These are phyloP conservation scores for Pyrenochaeta sp. DNA, from an alignment of 2,329 filamentous ascomycete genomes.

Conservation along the genomic window DNA sequence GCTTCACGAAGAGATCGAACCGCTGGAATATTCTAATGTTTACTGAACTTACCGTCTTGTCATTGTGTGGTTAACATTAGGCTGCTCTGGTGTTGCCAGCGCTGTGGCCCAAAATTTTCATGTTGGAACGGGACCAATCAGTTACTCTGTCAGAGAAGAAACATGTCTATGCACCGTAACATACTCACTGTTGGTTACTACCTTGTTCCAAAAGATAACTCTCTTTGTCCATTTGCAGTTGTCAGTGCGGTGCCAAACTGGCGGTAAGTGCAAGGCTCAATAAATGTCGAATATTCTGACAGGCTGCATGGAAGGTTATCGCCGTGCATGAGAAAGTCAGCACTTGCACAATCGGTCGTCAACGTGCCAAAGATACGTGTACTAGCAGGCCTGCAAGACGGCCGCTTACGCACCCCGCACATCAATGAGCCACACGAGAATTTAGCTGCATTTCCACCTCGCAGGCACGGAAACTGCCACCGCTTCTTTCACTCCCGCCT, in stretches of 20 bases:
- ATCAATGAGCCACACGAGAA: not conserved
- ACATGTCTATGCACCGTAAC: too few species aligned
- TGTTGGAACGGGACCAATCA: too few species aligned
- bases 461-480: not conserved
- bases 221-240: too few species aligned
- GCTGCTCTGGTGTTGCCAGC: too few species aligned
- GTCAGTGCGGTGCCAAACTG: not conserved
- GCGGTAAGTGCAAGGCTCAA: not conserved
- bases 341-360: not conserved
- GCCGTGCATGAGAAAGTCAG: not conserved
- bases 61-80: too few species aligned
- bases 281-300: not conserved
- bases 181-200: too few species aligned
- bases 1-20: too few species aligned
- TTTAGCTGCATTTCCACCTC: not conserved
- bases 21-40: too few species aligned
- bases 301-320: not conserved
- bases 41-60: too few species aligned
- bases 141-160: too few species aligned
- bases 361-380: not conserved
- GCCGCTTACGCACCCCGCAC: not conserved
- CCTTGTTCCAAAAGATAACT: too few species aligned
- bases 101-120: too few species aligned
- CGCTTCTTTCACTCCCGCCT: not conserved
- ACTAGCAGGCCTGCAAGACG: not conserved